Base-by-base conservation (phyloP, 257 asterid species). In the Capsicum pubescens region DNA sequence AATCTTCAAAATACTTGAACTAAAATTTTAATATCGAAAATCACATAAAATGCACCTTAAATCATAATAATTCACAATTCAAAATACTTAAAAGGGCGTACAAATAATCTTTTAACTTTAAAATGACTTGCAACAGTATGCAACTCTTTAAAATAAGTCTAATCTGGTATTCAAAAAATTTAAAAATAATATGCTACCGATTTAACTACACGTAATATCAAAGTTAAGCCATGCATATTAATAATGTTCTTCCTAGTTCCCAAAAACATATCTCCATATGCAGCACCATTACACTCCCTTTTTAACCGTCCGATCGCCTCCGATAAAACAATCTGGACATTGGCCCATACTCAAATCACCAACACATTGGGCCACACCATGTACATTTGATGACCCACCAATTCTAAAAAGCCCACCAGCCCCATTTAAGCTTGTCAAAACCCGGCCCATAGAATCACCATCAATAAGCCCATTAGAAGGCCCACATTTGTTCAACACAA, bases 291-390 rank as follows among this genome's bases (percentile, higher is more conserved):
- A 87, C 99, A 96, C 89, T 94, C 98, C 56, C 83, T 87, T 87
- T 88, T 96, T 87, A 96, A 72, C 93, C 91, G 93, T 84, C 90
- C 83, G 84, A 96, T 90, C 15, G 98, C 98, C 90, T 93, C 98
- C 86, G 94, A 69, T 78, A 94, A 44, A 44, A 57, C 99, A 96
- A 68, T 93, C 98, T 90, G 94, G 98, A 35, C 99, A 96, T 91
- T 94, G 93, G 44, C 92, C 98, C 67, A 1, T 48, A 79, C 95
- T 94, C 92, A 96, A 83, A 82, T 96, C 99, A 70, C 99, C 99
- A 0, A 92, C 95, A 71, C 99, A 96, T 88, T 96, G 98, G 85
- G 97, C 98, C 92, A 93, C 91, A 59, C 99, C 99, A 84, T 91
- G 92, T 7, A 92, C 92, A 50, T 90, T 95, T 90, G 85, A 89